phyloP scores from a whole-genome alignment of 106 monocot species.

The Alisma plantagoaquatica region DNA sequence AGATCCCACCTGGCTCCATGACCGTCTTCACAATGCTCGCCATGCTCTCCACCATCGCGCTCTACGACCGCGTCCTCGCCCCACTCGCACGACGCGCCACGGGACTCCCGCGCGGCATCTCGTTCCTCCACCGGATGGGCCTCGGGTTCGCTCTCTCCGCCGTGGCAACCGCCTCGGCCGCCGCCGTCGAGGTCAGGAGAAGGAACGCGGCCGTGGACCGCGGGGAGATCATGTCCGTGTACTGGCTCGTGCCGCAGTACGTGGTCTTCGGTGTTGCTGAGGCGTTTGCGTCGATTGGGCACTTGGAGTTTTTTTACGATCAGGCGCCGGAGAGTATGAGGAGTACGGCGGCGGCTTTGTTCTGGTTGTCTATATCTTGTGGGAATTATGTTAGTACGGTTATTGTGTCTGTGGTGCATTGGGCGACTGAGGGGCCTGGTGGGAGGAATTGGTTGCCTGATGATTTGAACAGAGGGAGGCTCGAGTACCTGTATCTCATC shows the following conservation, averaged over 20 bases:
- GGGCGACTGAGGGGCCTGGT: conserved; percentile 22
- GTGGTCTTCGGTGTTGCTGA: conserved; percentile 60
- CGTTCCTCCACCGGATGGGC: conserved; percentile 71
- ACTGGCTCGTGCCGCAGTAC: conserved; percentile 91
- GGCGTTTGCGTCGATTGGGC: conserved; percentile 65
- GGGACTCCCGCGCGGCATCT: conserved; percentile 60
- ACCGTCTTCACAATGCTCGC: conserved; percentile 61
- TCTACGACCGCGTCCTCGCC: conserved; percentile 74
- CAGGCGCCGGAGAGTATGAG: conserved; percentile 94
- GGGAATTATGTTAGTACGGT: conserved; percentile 65
- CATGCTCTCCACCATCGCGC: conserved; percentile 58
- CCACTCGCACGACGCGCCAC: conserved; percentile 54
- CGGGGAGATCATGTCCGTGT: conserved; percentile 38
- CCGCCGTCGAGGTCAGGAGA: conserved; percentile 22
- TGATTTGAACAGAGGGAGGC: conserved; percentile 50
- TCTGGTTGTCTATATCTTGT: conserved; percentile 60
- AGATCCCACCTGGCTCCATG: conserved; percentile 84
- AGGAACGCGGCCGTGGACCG: conserved; percentile 11
- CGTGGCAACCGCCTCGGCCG: conserved; percentile 48
- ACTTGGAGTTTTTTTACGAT: conserved; percentile 88
- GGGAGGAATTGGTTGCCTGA: conserved; percentile 68
- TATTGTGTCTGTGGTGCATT: conserved; percentile 46
- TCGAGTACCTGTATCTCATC: conserved; percentile 76
- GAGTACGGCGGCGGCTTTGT: conserved; percentile 64
- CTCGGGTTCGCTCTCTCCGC: conserved; percentile 52